Percentiles rank a stretch among this genome's conserved stretches.
Evolutionary conservation across 345 rosid genomes (phyloP).

Genomic region (Psidium guajava): DNA sequence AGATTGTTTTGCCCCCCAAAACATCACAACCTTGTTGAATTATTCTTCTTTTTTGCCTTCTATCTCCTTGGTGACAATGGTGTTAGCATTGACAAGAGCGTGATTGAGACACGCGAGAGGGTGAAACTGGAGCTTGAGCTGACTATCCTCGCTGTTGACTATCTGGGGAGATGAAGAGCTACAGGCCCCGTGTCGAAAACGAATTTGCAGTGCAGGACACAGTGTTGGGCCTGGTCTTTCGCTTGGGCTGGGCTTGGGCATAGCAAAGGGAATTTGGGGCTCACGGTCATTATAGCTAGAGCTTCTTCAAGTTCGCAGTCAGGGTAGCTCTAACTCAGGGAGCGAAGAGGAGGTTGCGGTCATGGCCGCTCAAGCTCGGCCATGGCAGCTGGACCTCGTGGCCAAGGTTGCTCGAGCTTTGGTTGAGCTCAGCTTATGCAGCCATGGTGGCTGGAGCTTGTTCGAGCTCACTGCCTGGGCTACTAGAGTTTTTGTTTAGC

Average conservation of each 20-base stretch:
- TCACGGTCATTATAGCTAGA: not conserved
- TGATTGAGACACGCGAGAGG: not conserved
- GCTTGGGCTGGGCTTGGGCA: not conserved
- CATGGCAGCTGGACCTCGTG: not conserved
- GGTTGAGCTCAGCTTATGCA: not conserved
- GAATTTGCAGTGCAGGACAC: not conserved
- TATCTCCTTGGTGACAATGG: not conserved
- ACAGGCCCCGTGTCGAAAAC: not conserved
- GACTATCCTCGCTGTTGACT: not conserved
- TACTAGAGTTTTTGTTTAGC: not conserved
- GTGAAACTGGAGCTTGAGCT: not conserved
- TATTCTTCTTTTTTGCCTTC: not conserved
- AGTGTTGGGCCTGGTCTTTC: not conserved
- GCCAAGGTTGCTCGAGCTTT: not conserved
- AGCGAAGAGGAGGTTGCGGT: not conserved
- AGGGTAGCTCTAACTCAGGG: not conserved
- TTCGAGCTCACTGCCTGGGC: accelerated
- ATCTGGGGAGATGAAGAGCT: not conserved
- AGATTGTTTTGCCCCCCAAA: too few relatives aligned
- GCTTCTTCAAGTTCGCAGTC: not conserved
- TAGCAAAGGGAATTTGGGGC: not conserved
- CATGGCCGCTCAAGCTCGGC: not conserved
- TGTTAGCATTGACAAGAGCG: accelerated
- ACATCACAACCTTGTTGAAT: not conserved
- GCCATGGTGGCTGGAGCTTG: not conserved